Conservation (phyloP, 1,284 basidiomycete genomes). For the Agaricales sp. region DNA sequence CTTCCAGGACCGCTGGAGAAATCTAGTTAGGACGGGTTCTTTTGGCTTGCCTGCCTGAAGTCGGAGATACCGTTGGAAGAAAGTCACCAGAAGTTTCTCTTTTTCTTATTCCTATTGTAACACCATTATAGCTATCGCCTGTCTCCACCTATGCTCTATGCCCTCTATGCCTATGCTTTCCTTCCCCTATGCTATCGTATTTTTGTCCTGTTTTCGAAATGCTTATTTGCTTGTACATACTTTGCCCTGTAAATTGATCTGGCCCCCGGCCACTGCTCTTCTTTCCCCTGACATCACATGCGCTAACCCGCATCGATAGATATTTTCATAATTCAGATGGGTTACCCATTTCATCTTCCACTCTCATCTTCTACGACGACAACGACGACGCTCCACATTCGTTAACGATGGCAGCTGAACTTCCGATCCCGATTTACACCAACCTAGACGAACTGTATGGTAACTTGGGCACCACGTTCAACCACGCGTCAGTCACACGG, state of each 20-base stretch:
- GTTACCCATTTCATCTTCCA: no score
- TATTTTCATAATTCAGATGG: no score
- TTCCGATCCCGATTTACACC: constrained; percentile 56
- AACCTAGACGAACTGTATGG: constrained; percentile 51
- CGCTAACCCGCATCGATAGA: no score
- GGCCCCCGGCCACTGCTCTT: neutral
- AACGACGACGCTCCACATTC: no score
- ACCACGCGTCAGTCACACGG: constrained; percentile 28
- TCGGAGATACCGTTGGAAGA: neutral
- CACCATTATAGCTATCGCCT: no score
- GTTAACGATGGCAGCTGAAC: constrained; percentile 32
- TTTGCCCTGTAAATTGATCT: no score
- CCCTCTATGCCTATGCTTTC: neutral
- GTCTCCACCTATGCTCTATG: neutral
- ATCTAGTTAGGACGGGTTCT: neutral
- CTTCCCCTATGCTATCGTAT: neutral
- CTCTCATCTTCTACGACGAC: no score
- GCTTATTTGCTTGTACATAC: no score
- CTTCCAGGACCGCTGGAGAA: neutral
- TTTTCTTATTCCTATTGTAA: neutral
- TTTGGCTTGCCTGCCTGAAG: neutral
- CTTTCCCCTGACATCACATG: neutral
- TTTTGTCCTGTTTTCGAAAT: no score
- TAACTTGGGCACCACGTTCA: constrained; percentile 42
- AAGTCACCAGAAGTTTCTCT: neutral